A percentile compares a stretch with the other conserved stretches of the same genome.
These are phyloP conservation scores for Pulveroboletus sp. DNA, from an alignment of 768 basidiomycete species.

Conservation along the genomic window DNA sequence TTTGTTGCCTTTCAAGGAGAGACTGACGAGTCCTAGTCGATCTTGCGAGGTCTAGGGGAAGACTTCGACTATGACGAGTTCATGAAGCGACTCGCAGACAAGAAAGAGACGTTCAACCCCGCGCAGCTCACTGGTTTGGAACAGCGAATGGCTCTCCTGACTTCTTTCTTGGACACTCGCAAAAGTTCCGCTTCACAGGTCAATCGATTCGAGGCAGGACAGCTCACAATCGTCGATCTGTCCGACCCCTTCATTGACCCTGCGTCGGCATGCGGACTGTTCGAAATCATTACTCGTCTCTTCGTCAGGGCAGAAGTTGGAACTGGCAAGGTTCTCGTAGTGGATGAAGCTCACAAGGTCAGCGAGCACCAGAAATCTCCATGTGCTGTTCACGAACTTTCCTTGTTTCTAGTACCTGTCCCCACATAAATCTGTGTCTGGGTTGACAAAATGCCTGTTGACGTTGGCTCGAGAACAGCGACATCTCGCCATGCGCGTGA, in stretches of 20 bases:
- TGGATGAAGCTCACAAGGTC: conserved; percentile 77
- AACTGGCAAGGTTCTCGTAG: conserved; percentile 65
- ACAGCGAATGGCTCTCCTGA: conserved; percentile 60
- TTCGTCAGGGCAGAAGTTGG: conserved; percentile 58
- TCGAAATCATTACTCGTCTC: conserved; percentile 62
- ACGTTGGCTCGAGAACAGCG: conserved; percentile 65
- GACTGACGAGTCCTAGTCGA: conserved; percentile 37
- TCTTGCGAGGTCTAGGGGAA: conserved; percentile 62
- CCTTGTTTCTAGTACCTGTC: conserved; percentile 54
- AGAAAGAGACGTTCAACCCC: conserved; percentile 52
- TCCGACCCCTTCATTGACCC: conserved; percentile 73
- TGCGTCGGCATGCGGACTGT: conserved; percentile 61
- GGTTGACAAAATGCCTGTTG: conserved; percentile 55
- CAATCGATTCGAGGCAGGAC: conserved; percentile 50
- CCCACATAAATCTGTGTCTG: conserved; percentile 39
- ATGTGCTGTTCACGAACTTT: not conserved
- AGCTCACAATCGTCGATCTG: conserved; percentile 64
- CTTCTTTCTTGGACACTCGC: conserved; percentile 47
- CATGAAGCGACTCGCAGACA: conserved; percentile 39
- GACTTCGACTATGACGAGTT: conserved; percentile 51
- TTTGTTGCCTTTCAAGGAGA: not conserved
- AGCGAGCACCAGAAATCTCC: not conserved
- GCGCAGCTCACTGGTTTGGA: conserved; percentile 53
- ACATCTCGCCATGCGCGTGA: conserved; percentile 66
- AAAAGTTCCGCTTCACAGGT: not conserved